These are phyloP conservation scores for Annulohypoxylon nitens DNA, from an alignment of 495 filamentous ascomycete species.

Conservation along the genomic window DNA sequence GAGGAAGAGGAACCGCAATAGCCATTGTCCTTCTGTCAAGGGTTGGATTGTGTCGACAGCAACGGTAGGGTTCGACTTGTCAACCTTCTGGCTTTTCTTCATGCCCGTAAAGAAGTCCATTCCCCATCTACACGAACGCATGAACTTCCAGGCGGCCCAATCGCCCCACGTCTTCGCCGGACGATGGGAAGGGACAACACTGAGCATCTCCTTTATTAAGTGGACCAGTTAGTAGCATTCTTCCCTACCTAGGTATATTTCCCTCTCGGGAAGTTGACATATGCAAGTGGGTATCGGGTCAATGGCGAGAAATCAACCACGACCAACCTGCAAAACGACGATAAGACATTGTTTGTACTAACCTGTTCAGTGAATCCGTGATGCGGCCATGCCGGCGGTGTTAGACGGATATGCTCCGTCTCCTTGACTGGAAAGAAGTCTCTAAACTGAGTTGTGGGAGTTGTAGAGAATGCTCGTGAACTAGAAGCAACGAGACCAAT, in stretches of 20 bases:
- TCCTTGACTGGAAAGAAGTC: slow-evolving; percentile 65
- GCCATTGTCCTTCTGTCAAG: slow-evolving; percentile 64
- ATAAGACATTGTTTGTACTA: slow-evolving; percentile 5
- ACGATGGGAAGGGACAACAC: slow-evolving; percentile 58
- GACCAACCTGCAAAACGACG: neutral
- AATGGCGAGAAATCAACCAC: neutral
- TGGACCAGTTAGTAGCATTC: slow-evolving; percentile 23
- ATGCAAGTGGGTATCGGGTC: neutral
- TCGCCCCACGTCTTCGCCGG: slow-evolving; percentile 55
- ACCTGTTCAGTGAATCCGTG: slow-evolving; percentile 67
- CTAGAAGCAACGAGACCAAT: slow-evolving; percentile 41
- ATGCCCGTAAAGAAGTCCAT: slow-evolving; percentile 64
- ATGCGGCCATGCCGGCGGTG: slow-evolving; percentile 75
- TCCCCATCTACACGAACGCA: slow-evolving; percentile 56
- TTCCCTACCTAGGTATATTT: neutral
- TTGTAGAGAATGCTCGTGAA: slow-evolving; percentile 59
- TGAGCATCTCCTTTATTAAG: slow-evolving; percentile 54
- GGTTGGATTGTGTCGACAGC: slow-evolving; percentile 59
- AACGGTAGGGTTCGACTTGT: slow-evolving; percentile 62
- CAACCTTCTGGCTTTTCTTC: slow-evolving; percentile 57
- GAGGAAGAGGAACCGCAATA: slow-evolving; percentile 89
- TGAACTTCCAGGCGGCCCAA: slow-evolving; percentile 62
- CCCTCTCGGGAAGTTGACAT: neutral
- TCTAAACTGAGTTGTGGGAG: slow-evolving; percentile 51
- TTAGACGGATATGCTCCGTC: slow-evolving; percentile 61